Evolutionary conservation across 1,139 yeast species (phyloP).

Genomic region (Candida tropicalis): DNA sequence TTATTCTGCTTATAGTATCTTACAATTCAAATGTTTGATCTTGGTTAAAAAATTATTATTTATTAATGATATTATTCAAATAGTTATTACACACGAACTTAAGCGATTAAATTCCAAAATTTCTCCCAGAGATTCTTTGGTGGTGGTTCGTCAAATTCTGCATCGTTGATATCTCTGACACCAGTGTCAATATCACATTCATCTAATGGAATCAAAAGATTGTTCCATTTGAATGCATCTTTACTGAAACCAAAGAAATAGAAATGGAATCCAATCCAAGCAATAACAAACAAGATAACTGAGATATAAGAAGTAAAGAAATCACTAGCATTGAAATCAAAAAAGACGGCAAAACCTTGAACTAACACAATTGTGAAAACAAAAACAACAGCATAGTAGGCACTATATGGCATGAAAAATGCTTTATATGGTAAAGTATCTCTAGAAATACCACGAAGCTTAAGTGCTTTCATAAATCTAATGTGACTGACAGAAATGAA

Average conservation of each 20-base stretch:
- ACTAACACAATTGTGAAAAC: conserved; percentile 58
- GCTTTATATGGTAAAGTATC: conserved; percentile 73
- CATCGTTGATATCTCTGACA: conserved; percentile 58
- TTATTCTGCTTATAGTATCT: no score
- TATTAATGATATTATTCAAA: background rate
- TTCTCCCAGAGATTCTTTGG: conserved; percentile 50
- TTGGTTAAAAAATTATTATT: background rate
- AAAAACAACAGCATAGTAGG: conserved; percentile 58
- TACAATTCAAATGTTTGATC: no score
- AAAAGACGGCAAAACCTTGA: conserved; percentile 72
- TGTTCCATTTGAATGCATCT: conserved; percentile 31
- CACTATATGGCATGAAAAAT: conserved; percentile 61
- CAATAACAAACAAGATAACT: conserved; percentile 53
- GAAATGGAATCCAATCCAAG: conserved; percentile 56
- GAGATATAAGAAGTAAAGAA: conserved; percentile 74
- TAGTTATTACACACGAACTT: conserved; percentile 1
- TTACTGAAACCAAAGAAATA: conserved; percentile 44
- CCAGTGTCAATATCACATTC: conserved; percentile 66
- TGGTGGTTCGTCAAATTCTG: conserved; percentile 51
- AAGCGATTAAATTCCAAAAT: conserved; percentile 44
- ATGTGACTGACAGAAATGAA: conserved; percentile 67
- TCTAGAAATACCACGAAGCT: conserved; percentile 59
- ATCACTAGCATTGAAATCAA: conserved; percentile 51
- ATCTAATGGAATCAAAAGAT: conserved; percentile 45
- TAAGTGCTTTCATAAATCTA: conserved; percentile 66